These are phyloP conservation scores for Trifolium pratense DNA, from an alignment of 306 rosid genomes.

Conservation along the genomic window DNA sequence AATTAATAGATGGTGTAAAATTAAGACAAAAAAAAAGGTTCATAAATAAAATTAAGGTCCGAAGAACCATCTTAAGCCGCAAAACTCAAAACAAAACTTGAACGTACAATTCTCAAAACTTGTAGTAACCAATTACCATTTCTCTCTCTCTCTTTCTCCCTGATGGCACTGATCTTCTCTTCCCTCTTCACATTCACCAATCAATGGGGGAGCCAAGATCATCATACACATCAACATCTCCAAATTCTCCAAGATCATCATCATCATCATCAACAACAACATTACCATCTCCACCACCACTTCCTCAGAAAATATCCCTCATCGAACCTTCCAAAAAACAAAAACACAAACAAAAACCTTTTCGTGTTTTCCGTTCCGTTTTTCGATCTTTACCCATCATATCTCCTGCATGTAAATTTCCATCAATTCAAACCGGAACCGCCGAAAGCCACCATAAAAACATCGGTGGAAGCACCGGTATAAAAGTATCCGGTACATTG, in stretches of 20 bases:
- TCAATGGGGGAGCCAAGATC: constrained; percentile 69
- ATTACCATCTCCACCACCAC: constrained; percentile 41
- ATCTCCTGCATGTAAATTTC: constrained; percentile 66
- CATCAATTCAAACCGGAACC: constrained; percentile 41
- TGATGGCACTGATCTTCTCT: constrained; percentile 40
- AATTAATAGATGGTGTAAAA: neutral
- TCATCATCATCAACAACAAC: constrained; percentile 31
- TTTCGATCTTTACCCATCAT: constrained; percentile 80
- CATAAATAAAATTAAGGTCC: neutral
- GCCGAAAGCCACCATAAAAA: constrained; percentile 23
- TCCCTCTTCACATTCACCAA: constrained; percentile 40
- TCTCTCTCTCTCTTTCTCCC: constrained; percentile 23
- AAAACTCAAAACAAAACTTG: constrained; percentile 24
- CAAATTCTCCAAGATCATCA: constrained; percentile 29
- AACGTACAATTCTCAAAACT: constrained; percentile 27
- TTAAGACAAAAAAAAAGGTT: constrained; percentile 38
- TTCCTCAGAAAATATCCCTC: constrained; percentile 49
- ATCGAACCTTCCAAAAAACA: constrained; percentile 58
- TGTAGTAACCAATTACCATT: neutral
- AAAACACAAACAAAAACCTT: constrained; percentile 52
- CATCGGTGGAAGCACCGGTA: neutral
- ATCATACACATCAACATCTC: neutral
- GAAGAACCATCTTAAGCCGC: constrained; percentile 37
- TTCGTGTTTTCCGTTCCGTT: constrained; percentile 65
- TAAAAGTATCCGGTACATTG: constrained; percentile 62